These are phyloP conservation scores for Tolypocladium ovalisporum DNA, from an alignment of 2,329 filamentous ascomycete species.

Conservation along the genomic window DNA sequence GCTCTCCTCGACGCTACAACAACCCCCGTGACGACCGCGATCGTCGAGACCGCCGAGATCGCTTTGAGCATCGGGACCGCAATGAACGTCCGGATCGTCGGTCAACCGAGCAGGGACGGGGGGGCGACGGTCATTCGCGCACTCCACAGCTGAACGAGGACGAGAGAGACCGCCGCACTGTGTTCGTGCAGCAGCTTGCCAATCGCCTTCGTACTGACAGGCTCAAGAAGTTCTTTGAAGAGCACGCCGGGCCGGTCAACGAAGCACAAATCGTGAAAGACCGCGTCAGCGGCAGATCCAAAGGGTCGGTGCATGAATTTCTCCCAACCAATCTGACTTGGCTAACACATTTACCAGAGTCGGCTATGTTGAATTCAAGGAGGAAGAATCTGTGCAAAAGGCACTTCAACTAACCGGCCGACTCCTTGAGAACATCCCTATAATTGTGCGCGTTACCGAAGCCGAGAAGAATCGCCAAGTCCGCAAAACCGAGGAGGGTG, in stretches of 20 bases:
- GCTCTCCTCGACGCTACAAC: constrained; percentile 55
- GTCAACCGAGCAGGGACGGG: constrained; percentile 40
- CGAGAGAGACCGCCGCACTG: constrained; percentile 90
- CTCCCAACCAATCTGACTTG: constrained; percentile 1
- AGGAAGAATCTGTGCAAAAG: constrained; percentile 84
- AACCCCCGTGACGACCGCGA: constrained; percentile 45
- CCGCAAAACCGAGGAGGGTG: constrained; percentile 63
- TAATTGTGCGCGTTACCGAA: constrained; percentile 96
- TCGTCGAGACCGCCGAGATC: constrained; percentile 37
- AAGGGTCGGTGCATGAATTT: constrained; percentile 57
- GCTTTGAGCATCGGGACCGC: constrained; percentile 33
- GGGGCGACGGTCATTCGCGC: constrained; percentile 32
- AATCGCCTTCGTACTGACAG: constrained; percentile 87
- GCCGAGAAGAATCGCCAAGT: constrained; percentile 98
- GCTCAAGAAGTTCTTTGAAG: constrained; percentile 89
- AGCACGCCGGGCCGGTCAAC: constrained; percentile 86
- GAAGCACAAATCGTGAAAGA: constrained; percentile 99
- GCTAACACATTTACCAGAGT: constrained; percentile 54
- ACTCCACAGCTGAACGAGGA: constrained; percentile 80
- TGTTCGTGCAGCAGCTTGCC: constrained; percentile 97
- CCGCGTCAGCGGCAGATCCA: constrained; percentile 88
- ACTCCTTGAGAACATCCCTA: constrained; percentile 95
- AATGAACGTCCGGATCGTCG: constrained; percentile 42
- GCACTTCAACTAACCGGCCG: constrained; percentile 98
- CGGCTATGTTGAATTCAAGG: constrained; percentile 97